phyloP scores from a whole-genome alignment of 768 basidiomycete species.

The Boletus coccyginus region DNA sequence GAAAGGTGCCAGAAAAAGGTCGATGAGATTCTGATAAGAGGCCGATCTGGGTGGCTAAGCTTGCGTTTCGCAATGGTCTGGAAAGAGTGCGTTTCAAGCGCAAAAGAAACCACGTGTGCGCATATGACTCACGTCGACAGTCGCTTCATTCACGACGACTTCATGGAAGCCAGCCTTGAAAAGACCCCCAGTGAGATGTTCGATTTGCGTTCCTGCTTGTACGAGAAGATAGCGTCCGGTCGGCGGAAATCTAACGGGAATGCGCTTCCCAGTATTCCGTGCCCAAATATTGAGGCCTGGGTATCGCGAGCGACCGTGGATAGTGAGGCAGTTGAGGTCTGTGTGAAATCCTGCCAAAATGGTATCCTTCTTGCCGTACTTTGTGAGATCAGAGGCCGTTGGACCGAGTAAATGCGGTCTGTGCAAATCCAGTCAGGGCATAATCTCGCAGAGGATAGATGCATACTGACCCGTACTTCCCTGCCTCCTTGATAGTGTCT shows the following conservation, averaged over 20 bases:
- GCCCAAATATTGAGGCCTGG: conserved; percentile 95
- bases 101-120: background rate
- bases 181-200: conserved; percentile 79
- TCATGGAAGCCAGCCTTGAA: conserved; percentile 95
- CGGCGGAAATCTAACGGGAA: conserved; percentile 81
- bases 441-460: background rate
- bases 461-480: conserved; percentile 70
- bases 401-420: conserved; percentile 90
- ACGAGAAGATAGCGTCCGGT: conserved; percentile 82
- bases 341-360: conserved; percentile 95
- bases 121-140: conserved; percentile 53
- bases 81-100: background rate
- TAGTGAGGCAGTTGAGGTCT: conserved; percentile 93
- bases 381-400: conserved; percentile 85
- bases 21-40: conserved; percentile 91
- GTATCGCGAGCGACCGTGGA: conserved; percentile 82
- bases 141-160: conserved; percentile 84
- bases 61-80: conserved; percentile 67
- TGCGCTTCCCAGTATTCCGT: conserved; percentile 87
- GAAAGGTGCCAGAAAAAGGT: conserved; percentile 96
- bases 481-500: conserved; percentile 74
- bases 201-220: conserved; percentile 94
- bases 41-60: conserved; percentile 63
- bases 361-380: conserved; percentile 74
- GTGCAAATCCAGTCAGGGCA: conserved; percentile 3